Evolutionary conservation across 2,329 filamentous ascomycete genomes (phyloP).

Genomic region (Claviceps sp.): DNA sequence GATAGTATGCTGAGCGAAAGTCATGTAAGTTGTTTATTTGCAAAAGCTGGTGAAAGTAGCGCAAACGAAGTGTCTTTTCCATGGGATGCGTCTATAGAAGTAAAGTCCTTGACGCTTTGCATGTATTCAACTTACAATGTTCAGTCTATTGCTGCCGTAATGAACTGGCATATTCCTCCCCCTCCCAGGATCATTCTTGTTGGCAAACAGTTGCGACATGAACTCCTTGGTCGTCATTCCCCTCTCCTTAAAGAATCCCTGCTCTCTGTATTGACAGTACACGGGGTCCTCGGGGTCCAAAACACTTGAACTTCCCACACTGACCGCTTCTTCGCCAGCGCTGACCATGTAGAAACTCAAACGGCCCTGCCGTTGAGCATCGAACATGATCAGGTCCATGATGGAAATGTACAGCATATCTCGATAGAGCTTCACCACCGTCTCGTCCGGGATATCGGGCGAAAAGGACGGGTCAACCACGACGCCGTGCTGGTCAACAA

Average conservation of each 20-base stretch:
- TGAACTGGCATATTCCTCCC: constrained; percentile 97
- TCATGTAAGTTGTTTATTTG: neutral
- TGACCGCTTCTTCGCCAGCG: constrained; percentile 87
- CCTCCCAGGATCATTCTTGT: constrained; percentile 62
- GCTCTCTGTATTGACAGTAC: constrained; percentile 89
- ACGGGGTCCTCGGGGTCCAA: constrained; percentile 76
- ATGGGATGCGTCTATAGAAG: neutral
- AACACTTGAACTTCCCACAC: constrained; percentile 76
- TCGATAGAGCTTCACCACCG: constrained; percentile 45
- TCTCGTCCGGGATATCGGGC: constrained; percentile 54
- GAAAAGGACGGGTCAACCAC: constrained; percentile 63
- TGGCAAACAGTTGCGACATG: constrained; percentile 91
- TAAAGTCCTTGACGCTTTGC: too few relatives aligned
- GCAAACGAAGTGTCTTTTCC: neutral
- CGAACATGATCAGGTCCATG: constrained; percentile 97
- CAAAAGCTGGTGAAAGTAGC: neutral
- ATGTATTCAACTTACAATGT: constrained; percentile 49
- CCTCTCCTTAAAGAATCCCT: constrained; percentile 79
- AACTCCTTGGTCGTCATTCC: constrained; percentile 81
- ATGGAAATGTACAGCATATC: constrained; percentile 60
- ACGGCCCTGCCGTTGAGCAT: constrained; percentile 88
- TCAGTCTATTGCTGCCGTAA: constrained; percentile 72
- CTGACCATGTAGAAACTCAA: constrained; percentile 97
- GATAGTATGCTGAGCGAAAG: constrained; percentile 54
- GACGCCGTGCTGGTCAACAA: constrained; percentile 77